Conservation (phyloP, 768 basidiomycete species). For the Leccinum uliginosum region DNA sequence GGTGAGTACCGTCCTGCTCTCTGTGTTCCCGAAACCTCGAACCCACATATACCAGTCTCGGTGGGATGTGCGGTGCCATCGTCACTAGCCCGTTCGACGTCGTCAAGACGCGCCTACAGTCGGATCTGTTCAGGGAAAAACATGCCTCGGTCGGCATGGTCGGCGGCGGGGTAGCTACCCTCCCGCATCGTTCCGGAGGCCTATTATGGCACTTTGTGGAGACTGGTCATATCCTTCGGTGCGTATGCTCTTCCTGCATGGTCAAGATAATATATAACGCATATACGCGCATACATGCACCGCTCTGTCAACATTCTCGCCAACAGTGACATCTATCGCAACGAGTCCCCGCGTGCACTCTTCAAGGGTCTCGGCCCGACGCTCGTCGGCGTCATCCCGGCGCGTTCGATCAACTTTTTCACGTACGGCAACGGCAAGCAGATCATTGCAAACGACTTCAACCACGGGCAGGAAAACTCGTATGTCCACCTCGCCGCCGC, state of each 20-base stretch:
- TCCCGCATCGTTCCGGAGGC: conserved; percentile 39
- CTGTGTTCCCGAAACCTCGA: neutral
- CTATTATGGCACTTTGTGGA: conserved; percentile 93
- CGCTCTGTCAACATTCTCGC: neutral
- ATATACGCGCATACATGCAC: neutral
- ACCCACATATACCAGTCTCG: conserved; percentile 51
- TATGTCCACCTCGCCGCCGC: conserved; percentile 85
- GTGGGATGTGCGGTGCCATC: conserved; percentile 96
- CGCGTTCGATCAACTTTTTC: conserved; percentile 96
- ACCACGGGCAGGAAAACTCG: conserved; percentile 72
- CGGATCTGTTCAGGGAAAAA: conserved; percentile 67
- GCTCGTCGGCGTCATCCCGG: conserved; percentile 91
- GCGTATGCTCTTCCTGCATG: neutral
- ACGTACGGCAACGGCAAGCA: conserved; percentile 97
- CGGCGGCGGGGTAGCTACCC: conserved; percentile 29
- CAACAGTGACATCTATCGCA: conserved; percentile 77
- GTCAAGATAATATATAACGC: neutral
- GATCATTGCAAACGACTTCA: conserved; percentile 78
- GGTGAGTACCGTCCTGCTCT: conserved; percentile 45
- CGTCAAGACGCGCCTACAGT: conserved; percentile 95
- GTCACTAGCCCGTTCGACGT: conserved; percentile 98
- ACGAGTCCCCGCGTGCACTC: conserved; percentile 84
- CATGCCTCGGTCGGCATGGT: conserved; percentile 30
- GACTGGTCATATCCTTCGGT: conserved; percentile 88
- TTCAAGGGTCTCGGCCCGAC: conserved; percentile 96